Conservation (phyloP, 257 asterid genomes). For the Rauvolfia tetraphylla region DNA sequence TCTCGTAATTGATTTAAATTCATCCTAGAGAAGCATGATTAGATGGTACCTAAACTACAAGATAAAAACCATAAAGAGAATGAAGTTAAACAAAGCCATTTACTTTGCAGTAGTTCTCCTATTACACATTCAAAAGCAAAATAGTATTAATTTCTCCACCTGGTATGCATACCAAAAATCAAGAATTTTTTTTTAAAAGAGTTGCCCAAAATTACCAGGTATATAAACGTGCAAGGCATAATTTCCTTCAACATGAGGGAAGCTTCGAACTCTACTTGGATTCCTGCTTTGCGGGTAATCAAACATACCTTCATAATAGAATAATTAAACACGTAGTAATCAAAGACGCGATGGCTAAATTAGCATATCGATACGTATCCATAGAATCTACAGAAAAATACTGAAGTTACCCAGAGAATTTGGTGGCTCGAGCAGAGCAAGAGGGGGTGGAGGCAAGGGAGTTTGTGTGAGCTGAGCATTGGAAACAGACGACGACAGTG, state of each 20-base stretch:
- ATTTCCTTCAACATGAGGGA: slow-evolving; percentile 91
- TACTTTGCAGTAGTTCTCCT: neutral
- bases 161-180: neutral
- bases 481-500: slow-evolving; percentile 17
- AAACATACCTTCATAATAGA: slow-evolving; percentile 40
- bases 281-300: slow-evolving; percentile 34
- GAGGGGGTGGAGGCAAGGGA: slow-evolving; percentile 81
- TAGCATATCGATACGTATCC: neutral
- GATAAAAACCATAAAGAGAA: neutral
- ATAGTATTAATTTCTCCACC: neutral
- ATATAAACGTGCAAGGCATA: slow-evolving; percentile 85
- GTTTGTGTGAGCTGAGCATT: slow-evolving; percentile 2
- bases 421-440: slow-evolving; percentile 62
- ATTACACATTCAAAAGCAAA: neutral
- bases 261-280: slow-evolving; percentile 65
- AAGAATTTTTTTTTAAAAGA: neutral
- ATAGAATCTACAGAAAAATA: neutral
- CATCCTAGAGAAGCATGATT: neutral
- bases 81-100: neutral
- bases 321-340: slow-evolving; percentile 34
- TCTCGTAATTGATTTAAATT: neutral
- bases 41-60: neutral
- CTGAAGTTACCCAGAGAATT: slow-evolving; percentile 40
- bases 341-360: slow-evolving; percentile 6
- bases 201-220: slow-evolving; percentile 52